Percentiles rank a stretch among this genome's conserved stretches.
phyloP scores from a whole-genome alignment of 2,329 filamentous ascomycete species.

The Mariannaea sp. region DNA sequence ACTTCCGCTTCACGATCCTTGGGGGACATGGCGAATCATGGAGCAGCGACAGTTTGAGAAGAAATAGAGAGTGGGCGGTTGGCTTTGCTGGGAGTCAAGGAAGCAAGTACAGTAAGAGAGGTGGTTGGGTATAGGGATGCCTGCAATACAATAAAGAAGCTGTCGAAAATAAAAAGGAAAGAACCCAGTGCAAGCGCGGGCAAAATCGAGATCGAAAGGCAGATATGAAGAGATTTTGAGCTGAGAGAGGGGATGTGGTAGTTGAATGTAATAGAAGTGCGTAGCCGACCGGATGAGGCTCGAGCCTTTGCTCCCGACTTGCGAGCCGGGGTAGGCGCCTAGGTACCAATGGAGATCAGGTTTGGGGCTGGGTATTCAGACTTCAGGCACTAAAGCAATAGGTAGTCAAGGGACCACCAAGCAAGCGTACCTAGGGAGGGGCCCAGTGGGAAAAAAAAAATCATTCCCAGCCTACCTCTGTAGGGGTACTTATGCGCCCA shows the following conservation, averaged over 20 bases:
- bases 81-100: conserved; percentile 9
- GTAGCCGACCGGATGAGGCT: conserved; percentile 30
- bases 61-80: conserved; percentile 1
- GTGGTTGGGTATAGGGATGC: conserved; percentile 3
- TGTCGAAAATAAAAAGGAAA: conserved; percentile 18
- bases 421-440: background rate
- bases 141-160: conserved; percentile 12
- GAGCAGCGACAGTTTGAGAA: conserved; percentile 2
- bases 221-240: conserved; percentile 27
- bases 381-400: conserved; percentile 15
- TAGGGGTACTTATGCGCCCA: no score
- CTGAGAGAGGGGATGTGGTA: conserved; percentile 31
- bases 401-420: background rate
- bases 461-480: no score
- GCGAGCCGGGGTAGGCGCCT: no score
- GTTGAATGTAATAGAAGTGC: conserved; percentile 24
- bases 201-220: background rate
- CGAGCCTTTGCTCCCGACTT: conserved; percentile 21
- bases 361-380: conserved; percentile 18
- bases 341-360: conserved; percentile 8
- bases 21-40: conserved; percentile 47
- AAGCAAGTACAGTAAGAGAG: conserved; percentile 13
- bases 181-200: background rate
- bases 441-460: conserved; percentile 9
- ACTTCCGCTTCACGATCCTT: conserved; percentile 50